Conservation (phyloP, 164 flowering plant species). For the Nymphaea thermarum region DNA sequence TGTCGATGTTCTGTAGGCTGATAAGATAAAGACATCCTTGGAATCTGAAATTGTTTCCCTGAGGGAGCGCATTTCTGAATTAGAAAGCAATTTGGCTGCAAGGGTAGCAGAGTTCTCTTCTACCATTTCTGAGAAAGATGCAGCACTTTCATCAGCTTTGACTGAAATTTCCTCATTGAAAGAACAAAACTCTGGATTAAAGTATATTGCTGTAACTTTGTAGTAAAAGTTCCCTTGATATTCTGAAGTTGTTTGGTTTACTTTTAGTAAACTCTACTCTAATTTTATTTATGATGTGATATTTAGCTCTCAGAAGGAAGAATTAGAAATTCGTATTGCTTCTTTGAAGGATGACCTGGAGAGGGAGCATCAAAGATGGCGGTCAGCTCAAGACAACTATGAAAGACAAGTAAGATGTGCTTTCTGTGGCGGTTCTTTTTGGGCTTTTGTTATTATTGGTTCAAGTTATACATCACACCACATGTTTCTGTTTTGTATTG, state of each 20-base stretch:
- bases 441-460: too few species aligned
- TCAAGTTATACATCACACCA: too few species aligned
- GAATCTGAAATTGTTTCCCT: conserved; percentile 61
- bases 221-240: too few species aligned
- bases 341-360: conserved; percentile 65
- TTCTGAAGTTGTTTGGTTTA: background rate
- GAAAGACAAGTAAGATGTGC: conserved; percentile 66
- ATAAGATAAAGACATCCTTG: conserved; percentile 44
- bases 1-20: conserved; percentile 32
- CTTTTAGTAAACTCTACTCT: background rate
- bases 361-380: conserved; percentile 66
- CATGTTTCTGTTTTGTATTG: too few species aligned
- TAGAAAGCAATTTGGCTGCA: conserved; percentile 38
- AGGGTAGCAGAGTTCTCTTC: conserved; percentile 49
- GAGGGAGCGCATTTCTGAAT: conserved; percentile 40
- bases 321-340: conserved; percentile 50
- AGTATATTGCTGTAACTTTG: conserved; percentile 11
- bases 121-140: conserved; percentile 48
- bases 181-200: conserved; percentile 41
- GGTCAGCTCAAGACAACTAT: conserved; percentile 72
- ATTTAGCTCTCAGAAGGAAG: conserved; percentile 37
- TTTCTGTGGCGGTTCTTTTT: background rate
- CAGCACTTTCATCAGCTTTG: conserved; percentile 47
- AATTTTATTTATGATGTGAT: conserved; percentile 2
- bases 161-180: conserved; percentile 44